These are phyloP conservation scores for Saccharomycopsis oosterbeekiorum DNA, from an alignment of 805 yeast species.

Conservation along the genomic window DNA sequence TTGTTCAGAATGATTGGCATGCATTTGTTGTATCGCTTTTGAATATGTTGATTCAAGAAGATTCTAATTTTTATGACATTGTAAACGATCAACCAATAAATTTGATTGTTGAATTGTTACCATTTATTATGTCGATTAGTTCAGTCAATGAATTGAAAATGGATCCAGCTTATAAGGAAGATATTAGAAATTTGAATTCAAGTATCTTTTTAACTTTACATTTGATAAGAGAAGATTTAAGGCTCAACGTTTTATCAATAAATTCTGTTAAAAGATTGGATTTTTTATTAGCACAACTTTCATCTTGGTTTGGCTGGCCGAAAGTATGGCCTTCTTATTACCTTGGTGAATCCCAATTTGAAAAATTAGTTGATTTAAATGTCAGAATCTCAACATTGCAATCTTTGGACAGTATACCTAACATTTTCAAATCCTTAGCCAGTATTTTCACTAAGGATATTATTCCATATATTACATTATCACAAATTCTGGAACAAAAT, in stretches of 20 bases:
- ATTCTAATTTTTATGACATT: constrained; percentile 22
- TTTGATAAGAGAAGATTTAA: constrained; percentile 64
- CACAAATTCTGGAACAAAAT: constrained; percentile 55
- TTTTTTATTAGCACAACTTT: constrained; percentile 46
- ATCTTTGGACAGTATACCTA: constrained; percentile 49
- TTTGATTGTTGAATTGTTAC: neutral
- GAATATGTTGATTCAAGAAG: constrained; percentile 40
- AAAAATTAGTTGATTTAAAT: neutral
- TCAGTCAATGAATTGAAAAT: neutral
- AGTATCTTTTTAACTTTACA: constrained; percentile 62
- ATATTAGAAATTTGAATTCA: constrained; percentile 41
- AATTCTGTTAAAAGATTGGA: constrained; percentile 35
- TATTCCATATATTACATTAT: constrained; percentile 51
- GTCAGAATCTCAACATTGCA: constrained; percentile 26
- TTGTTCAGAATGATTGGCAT: constrained; percentile 44
- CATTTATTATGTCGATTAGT: neutral
- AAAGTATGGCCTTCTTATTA: constrained; percentile 55
- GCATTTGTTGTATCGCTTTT: constrained; percentile 45
- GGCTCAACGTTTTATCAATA: constrained; percentile 41
- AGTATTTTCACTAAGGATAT: constrained; percentile 38
- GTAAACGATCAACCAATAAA: constrained; percentile 9
- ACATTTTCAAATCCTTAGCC: constrained; percentile 43
- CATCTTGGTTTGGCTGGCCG: constrained; percentile 68
- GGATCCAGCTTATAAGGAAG: neutral
- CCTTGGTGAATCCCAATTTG: constrained; percentile 25